Evolutionary conservation across 352 stramenopile genomes (phyloP), one percentile per base, ranked within the genome.

Genomic region (Pythium utonaiense): DNA sequence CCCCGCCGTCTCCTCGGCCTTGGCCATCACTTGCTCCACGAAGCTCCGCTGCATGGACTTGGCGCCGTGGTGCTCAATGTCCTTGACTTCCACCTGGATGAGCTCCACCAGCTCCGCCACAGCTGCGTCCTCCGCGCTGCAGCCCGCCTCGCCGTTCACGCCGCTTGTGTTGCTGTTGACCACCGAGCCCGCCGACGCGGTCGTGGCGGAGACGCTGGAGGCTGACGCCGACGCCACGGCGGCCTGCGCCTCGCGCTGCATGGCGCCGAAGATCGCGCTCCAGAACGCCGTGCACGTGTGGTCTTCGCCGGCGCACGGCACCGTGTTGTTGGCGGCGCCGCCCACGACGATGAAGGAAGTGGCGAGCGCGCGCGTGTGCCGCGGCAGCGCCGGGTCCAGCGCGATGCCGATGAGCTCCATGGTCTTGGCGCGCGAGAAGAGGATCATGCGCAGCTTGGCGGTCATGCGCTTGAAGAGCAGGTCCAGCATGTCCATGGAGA

Each of bases 381-480:
- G 60, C n/a, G 73, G 60, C 28, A 73, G 63, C 6, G 70, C 70
- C 34, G 71, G 60, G 52, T 93, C 73, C 25, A 93, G 64, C 54
- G 83, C 78, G 47, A 90, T 59, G 47, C 68, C 67, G 48, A 93
- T 78, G 47, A 93, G 71, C 75, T 93, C 83, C 44, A 83, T 69
- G 64, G 77, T 86, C 68, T 88, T 89, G 21, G 83, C 69, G 12
- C 78, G 66, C 17, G 78, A 70, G 60, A 93, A 93, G 17, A 93
- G 67, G 50, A 91, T 88, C 50, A 74, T 66, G 44, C 83, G 83
- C 60, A 93, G 67, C 16, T 83, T 80, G 57, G 64, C 79, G 47
- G 83, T 93, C 83, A 93, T 93, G 60, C 83, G 81, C 69, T 93
- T 93, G 61, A 93, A 89, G 25, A 93, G 78, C 55, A 93, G 62